Base-by-base conservation (phyloP, 192 early-diverging fungal genomes). In the Backusella luteola region DNA sequence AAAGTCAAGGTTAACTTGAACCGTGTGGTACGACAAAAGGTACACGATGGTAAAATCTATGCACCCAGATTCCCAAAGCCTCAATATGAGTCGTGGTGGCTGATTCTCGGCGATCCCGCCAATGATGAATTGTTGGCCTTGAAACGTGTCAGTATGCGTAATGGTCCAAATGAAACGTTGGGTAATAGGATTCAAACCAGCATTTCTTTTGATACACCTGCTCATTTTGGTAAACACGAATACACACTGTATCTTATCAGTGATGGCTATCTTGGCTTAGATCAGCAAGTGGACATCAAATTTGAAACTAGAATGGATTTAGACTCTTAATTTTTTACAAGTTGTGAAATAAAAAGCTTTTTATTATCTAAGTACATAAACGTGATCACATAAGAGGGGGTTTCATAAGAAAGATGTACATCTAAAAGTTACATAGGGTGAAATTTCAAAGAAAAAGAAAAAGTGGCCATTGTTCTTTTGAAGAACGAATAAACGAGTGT, bases 71-170 rank as follows among this genome's bases (percentile, higher is more conserved):
- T 98, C 78, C 93, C 96, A 19, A 98, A 98, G 78, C 84, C 89
- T 7, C 96, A 98, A 80, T 93, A 91, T 80, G 97, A 99, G 78
- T 92, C 94, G 0, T 99, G 96, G 95, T 99, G 94, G 94, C 75
- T 95, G 4, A 86, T 97, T 8, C 81, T 98, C 8, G 96, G 92
- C 0, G 89, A 96, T 66, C 79, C 79, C 7, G 82, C 34, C 3
- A 63, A 73, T 3, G 87, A 94, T 53, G 92, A 93, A 66, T 76
- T 99, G 66, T 56, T 97, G 66, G 94, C 91, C 3, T 66, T 97
- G 71, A 97, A 94, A 86, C 85, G 96, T 19, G 81, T 95, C 9
- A 87, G 90, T 41, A 91, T 91, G 86, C 84, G 90, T 14, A 91
- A 79, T 66, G 86, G 81, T 32, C 83, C 81, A 8, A 83, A 80